A percentile compares a stretch with the other conserved stretches of the same genome.
These are phyloP conservation scores for Narthecium ossifragum DNA, from an alignment of 106 monocot genomes.

Conservation along the genomic window DNA sequence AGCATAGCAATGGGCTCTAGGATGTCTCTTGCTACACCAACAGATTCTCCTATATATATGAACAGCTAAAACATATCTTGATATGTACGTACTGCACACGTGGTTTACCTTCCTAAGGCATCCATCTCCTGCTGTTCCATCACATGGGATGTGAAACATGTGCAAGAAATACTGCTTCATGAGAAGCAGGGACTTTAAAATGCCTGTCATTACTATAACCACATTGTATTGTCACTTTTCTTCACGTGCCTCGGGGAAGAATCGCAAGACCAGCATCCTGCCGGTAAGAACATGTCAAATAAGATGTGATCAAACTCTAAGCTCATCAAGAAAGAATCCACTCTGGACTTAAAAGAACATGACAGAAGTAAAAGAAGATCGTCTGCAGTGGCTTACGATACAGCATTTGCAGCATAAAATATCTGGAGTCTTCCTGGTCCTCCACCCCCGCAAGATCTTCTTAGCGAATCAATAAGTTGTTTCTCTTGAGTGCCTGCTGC, in stretches of 20 bases:
- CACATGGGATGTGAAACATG: too few species aligned
- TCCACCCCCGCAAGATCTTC: slow-evolving; percentile 44
- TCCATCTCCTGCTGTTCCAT: too few species aligned
- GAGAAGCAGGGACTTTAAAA: background rate
- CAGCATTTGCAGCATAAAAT: slow-evolving; percentile 64
- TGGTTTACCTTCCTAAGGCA: too few species aligned
- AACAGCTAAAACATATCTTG: too few species aligned
- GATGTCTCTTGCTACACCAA: too few species aligned
- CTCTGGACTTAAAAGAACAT: background rate
- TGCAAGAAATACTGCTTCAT: too few species aligned
- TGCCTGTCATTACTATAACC: background rate
- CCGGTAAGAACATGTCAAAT: background rate
- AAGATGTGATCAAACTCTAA: too few species aligned
- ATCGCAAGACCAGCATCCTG: slow-evolving; percentile 19
- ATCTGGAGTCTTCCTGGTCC: slow-evolving; percentile 63
- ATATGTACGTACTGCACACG: too few species aligned
- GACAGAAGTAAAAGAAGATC: background rate
- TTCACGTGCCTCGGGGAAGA: slow-evolving; percentile 47
- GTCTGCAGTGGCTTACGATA: slow-evolving; percentile 56
- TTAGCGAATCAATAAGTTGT: slow-evolving; percentile 50
- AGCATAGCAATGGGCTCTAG: too few species aligned
- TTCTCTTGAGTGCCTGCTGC: slow-evolving; percentile 72
- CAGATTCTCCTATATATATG: too few species aligned
- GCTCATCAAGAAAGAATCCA: background rate
- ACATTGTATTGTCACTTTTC: slow-evolving; percentile 16